Conservation (phyloP, 768 basidiomycete genomes). For the Macrolepiota dolichaula region DNA sequence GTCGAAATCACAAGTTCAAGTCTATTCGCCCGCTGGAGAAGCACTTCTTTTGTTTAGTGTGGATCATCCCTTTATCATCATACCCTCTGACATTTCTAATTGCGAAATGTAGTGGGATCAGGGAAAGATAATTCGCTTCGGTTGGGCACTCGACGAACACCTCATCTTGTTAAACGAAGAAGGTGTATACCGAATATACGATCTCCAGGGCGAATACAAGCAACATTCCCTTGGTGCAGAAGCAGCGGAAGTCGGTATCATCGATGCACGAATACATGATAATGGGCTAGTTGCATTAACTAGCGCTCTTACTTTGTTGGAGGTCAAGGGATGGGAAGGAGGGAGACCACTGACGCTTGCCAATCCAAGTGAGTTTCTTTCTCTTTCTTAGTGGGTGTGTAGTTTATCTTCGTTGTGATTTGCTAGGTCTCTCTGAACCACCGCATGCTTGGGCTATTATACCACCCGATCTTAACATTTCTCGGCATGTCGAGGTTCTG, state of each 20-base stretch:
- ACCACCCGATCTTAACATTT: conserved; percentile 85
- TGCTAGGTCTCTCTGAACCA: conserved; percentile 66
- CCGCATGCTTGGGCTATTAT: conserved; percentile 87
- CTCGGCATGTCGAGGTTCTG: conserved; percentile 86
- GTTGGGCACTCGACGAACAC: conserved; percentile 81
- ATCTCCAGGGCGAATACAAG: conserved; percentile 79
- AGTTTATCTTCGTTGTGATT: conserved; percentile 5
- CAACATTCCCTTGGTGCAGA: conserved; percentile 85
- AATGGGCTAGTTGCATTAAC: conserved; percentile 86
- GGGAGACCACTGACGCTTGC: conserved; percentile 69
- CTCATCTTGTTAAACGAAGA: conserved; percentile 89
- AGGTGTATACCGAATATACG: conserved; percentile 87
- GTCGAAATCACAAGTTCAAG: conserved; percentile 78
- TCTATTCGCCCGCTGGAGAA: conserved; percentile 85
- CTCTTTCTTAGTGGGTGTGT: not conserved
- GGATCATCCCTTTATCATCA: conserved; percentile 33
- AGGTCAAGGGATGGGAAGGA: conserved; percentile 89
- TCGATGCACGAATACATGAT: conserved; percentile 85
- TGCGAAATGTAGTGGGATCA: conserved; percentile 78
- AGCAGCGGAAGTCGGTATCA: conserved; percentile 75
- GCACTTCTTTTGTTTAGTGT: conserved; percentile 66
- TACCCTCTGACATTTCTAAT: conserved; percentile 15
- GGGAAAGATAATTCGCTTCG: conserved; percentile 74
- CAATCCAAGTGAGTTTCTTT: conserved; percentile 56
- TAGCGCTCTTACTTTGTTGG: conserved; percentile 68